phyloP scores from a whole-genome alignment of 1,139 yeast species.

The Martiniozyma asiatica region DNA sequence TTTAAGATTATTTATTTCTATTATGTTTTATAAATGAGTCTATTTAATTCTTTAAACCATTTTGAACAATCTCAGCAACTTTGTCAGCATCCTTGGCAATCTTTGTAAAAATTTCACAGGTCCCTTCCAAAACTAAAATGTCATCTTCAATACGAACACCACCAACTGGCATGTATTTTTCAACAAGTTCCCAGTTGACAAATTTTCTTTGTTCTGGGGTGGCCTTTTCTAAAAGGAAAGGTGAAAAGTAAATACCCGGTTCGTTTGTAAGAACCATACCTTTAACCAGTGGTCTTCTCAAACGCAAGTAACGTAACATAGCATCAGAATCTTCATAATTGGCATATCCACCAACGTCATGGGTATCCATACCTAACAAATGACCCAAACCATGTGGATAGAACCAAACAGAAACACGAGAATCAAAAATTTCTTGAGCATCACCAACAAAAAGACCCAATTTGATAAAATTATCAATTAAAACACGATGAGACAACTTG shows the following conservation, averaged over 20 bases:
- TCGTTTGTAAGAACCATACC: constrained; percentile 91
- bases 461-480: constrained; percentile 58
- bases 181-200: constrained; percentile 54
- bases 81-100: constrained; percentile 80
- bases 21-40: too few species aligned
- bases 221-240: constrained; percentile 59
- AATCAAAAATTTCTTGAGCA: constrained; percentile 54
- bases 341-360: constrained; percentile 85
- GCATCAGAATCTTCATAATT: constrained; percentile 77
- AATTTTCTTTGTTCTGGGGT: constrained; percentile 46
- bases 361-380: constrained; percentile 87
- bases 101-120: constrained; percentile 70
- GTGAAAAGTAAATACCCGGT: constrained; percentile 89
- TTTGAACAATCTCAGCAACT: constrained; percentile 61
- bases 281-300: constrained; percentile 57
- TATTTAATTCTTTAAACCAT: constrained; percentile 42
- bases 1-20: too few species aligned
- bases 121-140: constrained; percentile 61
- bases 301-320: constrained; percentile 61
- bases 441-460: constrained; percentile 70
- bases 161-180: constrained; percentile 77
- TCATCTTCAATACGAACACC: constrained; percentile 97
- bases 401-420: constrained; percentile 65
- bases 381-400: constrained; percentile 97
- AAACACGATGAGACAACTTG: constrained; percentile 60